Percentiles rank a stretch among this genome's conserved stretches.
phyloP scores from a whole-genome alignment of 1,284 basidiomycete species.

The Leccinum ponderosum region DNA sequence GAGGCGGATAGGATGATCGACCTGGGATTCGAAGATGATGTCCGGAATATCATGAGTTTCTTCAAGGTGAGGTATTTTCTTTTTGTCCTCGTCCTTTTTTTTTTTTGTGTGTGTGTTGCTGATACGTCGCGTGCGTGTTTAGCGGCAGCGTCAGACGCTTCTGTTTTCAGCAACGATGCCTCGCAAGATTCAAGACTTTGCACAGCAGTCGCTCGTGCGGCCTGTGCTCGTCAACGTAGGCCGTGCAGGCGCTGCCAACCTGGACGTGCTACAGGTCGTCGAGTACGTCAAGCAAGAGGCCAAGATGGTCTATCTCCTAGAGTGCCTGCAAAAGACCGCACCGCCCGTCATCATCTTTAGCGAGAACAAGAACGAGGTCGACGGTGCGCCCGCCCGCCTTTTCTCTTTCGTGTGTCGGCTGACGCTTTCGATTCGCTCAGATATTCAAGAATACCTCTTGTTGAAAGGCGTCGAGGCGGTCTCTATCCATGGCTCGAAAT shows the following conservation, averaged over 20 bases:
- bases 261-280: conserved; percentile 96
- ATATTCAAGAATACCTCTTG: conserved; percentile 97
- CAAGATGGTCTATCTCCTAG: conserved; percentile 98
- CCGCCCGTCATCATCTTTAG: conserved; percentile 98
- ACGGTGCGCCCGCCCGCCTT: conserved; percentile 49
- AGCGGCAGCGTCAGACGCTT: conserved; percentile 93
- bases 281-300: conserved; percentile 99
- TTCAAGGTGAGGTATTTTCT: conserved; percentile 67
- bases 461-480: conserved; percentile 98
- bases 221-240: conserved; percentile 98
- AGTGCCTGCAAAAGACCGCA: conserved; percentile 97
- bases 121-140: not conserved
- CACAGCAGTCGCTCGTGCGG: conserved; percentile 90
- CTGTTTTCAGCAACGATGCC: conserved; percentile 99
- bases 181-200: conserved; percentile 97
- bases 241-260: conserved; percentile 94
- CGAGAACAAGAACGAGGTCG: conserved; percentile 99
- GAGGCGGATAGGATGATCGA: conserved; percentile 99
- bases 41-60: conserved; percentile 97
- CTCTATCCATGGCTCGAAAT: conserved; percentile 97
- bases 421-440: conserved; percentile 41
- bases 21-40: conserved; percentile 98
- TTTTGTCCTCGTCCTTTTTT: conserved; percentile 15
- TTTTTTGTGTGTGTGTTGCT: not conserved
- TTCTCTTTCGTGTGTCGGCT: not conserved